phyloP scores from a whole-genome alignment of 371 early-diverging fungal species.

The Agmasoma carcini region DNA sequence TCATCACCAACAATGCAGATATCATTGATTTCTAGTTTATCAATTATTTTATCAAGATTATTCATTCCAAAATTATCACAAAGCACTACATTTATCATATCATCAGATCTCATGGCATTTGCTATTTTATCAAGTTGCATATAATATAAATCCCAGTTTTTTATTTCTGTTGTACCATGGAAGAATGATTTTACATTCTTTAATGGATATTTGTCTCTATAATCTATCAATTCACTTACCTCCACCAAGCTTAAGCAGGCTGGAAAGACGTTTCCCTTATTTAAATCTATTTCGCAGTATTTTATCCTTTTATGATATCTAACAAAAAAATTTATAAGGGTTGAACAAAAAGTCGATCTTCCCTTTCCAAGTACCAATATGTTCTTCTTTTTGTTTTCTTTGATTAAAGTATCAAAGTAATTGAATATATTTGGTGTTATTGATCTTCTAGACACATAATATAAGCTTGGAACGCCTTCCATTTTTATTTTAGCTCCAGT shows the following conservation, averaged over 20 bases:
- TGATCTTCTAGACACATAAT: conserved; percentile 42
- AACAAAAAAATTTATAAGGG: conserved; percentile 41
- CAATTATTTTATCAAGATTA: conserved; percentile 23
- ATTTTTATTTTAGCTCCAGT: conserved; percentile 48
- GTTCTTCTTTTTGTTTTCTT: neutral
- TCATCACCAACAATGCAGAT: conserved; percentile 49
- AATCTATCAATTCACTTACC: conserved; percentile 29
- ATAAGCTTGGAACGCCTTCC: conserved; percentile 40
- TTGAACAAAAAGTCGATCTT: conserved; percentile 34
- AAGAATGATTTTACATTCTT: conserved; percentile 31
- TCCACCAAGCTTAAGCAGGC: conserved; percentile 27
- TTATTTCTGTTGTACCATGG: conserved; percentile 39
- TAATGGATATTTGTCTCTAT: conserved; percentile 21
- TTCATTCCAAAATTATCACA: conserved; percentile 19
- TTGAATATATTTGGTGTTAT: conserved; percentile 46
- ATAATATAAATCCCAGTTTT: conserved; percentile 39
- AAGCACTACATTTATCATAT: conserved; percentile 34
- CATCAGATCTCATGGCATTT: conserved; percentile 27
- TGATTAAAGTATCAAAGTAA: conserved; percentile 23
- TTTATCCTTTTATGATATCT: conserved; percentile 39
- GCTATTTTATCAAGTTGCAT: conserved; percentile 15
- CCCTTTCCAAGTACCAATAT: conserved; percentile 42
- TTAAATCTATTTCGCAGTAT: conserved; percentile 42
- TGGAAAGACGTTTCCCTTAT: conserved; percentile 44
- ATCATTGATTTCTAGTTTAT: conserved; percentile 31